phyloP scores from a whole-genome alignment of 129 eudicot genomes.

The Cynara cardunculus region DNA sequence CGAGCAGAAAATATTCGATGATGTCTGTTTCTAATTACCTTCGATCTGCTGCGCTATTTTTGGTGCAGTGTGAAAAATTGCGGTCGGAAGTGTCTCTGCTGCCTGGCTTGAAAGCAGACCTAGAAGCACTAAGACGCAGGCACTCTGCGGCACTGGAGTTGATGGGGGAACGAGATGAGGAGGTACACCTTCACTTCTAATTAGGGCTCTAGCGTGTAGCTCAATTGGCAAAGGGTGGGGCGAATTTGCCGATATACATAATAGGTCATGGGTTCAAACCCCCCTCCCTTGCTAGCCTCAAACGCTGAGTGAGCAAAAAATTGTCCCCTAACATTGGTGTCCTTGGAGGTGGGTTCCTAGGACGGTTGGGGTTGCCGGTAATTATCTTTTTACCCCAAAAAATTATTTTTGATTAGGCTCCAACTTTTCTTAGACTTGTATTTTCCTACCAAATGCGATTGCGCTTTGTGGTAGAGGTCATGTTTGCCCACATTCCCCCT shows the following conservation, averaged over 20 bases:
- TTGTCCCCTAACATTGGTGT: not conserved
- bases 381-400: too few relatives aligned
- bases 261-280: too few relatives aligned
- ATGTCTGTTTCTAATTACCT: not conserved
- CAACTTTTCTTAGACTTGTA: not conserved
- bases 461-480: not conserved
- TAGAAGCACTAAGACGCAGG: constrained; percentile 85
- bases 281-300: not conserved
- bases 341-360: too few relatives aligned
- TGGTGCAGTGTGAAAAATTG: constrained; percentile 78
- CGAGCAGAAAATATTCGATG: not conserved
- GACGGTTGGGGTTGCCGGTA: too few relatives aligned
- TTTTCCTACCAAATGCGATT: not conserved
- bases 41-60: not conserved
- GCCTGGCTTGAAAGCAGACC: constrained; percentile 82
- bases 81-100: constrained; percentile 68
- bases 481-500: not conserved
- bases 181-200: too few relatives aligned
- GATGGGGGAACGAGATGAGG: constrained; percentile 98
- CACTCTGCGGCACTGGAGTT: constrained; percentile 93
- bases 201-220: too few relatives aligned
- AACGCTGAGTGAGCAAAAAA: too few relatives aligned
- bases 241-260: too few relatives aligned
- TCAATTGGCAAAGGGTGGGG: too few relatives aligned
- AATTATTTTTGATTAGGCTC: not conserved